phyloP scores from a whole-genome alignment of 495 filamentous ascomycete species.

The Cercophora scortea region DNA sequence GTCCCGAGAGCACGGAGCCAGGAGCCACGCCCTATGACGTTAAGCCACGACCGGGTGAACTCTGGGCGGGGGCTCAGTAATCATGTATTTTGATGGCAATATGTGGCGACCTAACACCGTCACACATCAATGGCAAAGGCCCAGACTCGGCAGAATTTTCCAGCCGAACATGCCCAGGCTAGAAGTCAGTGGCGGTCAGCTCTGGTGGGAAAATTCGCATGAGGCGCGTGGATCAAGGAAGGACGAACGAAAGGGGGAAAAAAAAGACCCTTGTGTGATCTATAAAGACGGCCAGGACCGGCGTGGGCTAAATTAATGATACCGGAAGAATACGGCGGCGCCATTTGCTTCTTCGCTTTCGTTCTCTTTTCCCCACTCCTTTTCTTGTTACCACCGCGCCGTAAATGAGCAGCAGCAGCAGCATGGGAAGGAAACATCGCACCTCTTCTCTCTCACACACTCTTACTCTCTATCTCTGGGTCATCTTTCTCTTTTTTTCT shows the following conservation, averaged over 20 bases:
- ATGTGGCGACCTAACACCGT: background rate
- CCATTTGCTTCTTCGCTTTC: conserved; percentile 9
- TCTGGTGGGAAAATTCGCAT: background rate
- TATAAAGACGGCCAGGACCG: conserved; percentile 22
- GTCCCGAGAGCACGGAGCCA: conserved; percentile 64
- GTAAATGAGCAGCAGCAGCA: background rate
- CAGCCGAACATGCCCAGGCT: no score
- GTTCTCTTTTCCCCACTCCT: conserved; percentile 3
- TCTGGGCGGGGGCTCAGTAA: conserved; percentile 31
- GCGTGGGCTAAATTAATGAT: conserved; percentile 19
- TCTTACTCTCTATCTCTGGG: background rate
- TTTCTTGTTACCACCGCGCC: background rate
- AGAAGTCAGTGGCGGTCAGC: background rate
- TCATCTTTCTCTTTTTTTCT: background rate
- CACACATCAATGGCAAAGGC: no score
- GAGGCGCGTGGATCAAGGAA: background rate
- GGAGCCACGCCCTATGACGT: conserved; percentile 48
- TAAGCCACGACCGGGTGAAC: conserved; percentile 26
- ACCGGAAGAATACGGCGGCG: conserved; percentile 6
- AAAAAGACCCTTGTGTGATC: conserved; percentile 4
- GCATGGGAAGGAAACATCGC: background rate
- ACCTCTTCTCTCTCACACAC: background rate
- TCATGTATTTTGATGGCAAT: background rate
- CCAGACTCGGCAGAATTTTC: no score
- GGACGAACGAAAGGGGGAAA: background rate